Evolutionary conservation across 73 alveolate species (phyloP).

Genomic region (Paramecium biaurelia): DNA sequence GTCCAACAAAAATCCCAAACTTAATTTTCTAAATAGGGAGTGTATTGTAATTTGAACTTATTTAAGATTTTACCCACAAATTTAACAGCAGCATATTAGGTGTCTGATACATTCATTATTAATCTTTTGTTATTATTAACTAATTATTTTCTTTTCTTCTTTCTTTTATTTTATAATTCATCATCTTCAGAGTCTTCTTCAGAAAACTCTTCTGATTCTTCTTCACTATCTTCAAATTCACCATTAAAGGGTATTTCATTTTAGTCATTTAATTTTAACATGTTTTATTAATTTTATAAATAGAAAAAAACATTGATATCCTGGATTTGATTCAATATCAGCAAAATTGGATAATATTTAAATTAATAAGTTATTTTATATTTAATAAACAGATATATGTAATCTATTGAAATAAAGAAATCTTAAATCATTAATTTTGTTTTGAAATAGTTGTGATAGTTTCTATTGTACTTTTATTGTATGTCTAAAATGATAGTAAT

Average conservation of each 20-base stretch:
- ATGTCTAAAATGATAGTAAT: background rate
- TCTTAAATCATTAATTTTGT: background rate
- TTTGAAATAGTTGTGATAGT: background rate
- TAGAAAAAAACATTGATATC: background rate
- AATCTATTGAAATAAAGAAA: background rate
- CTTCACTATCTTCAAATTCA: slow-evolving; percentile 42
- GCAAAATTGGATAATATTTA: background rate
- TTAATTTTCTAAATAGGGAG: slow-evolving; percentile 60
- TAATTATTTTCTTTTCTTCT: background rate
- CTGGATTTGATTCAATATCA: background rate
- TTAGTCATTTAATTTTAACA: background rate
- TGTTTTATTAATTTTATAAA: background rate
- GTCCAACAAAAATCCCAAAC: slow-evolving; percentile 76
- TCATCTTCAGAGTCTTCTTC: background rate
- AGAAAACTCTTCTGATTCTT: background rate
- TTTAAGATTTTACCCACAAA: slow-evolving; percentile 56
- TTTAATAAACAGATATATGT: background rate
- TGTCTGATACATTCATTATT: slow-evolving; percentile 56
- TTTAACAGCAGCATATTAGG: slow-evolving; percentile 63
- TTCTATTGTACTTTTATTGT: background rate
- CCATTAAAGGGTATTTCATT: slow-evolving; percentile 49
- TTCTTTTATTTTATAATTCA: background rate
- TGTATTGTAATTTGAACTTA: slow-evolving; percentile 42
- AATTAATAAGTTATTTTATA: background rate
- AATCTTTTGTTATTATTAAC: background rate